Base-by-base conservation (phyloP, 2,329 filamentous ascomycete species). In the Cercospora brassicicola region DNA sequence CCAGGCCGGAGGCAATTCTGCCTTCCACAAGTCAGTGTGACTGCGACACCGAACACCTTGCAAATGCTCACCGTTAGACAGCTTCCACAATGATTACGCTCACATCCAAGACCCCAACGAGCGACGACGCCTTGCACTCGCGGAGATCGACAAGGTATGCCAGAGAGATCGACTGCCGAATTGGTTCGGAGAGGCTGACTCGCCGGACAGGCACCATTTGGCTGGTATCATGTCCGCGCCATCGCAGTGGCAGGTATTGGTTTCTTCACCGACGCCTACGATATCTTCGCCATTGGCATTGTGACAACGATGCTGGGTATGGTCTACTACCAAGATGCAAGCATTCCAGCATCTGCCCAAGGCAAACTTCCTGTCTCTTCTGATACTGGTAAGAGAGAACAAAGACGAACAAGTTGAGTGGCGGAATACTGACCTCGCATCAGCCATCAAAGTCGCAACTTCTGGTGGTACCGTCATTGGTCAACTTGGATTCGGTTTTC, bases 221-320 rank as follows among this genome's bases (percentile, higher is more conserved):
- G 91, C 76, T 94, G 91, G 91, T 92, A 93, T 78, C 92, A 95
- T 76, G 87, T 94, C 67, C 87, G 91, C 48, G 90, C 91, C 67
- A 87, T 91, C 64, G 81, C 91, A 8, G 91, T 94, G 26, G 91
- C 91, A 31, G 92, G 92, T 74, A 90, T 94, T 69, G 92, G 92
- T 73, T 95, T 96, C 87, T 95, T 95, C 81, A 94, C 92, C 15
- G 92, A 94, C 77, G 91, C 91, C 11, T 94, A 94, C 80, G 77
- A 79, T 66, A 92, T 93, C 82, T 95, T 95, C 79, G 89, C 90
- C 76, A 90, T 91, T 73, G 90, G 89, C 71, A 83, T 93, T 76
- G 83, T 90, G 71, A 91, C 90, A 30, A 85, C 87, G 70, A 93
- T 94, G 90, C 79, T 94, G 61, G 92, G 91, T 51, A 88, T 94